Evolutionary conservation across 345 rosid species (phyloP), one percentile per base, ranked within the genome.

Genomic region (Citrus maxima): DNA sequence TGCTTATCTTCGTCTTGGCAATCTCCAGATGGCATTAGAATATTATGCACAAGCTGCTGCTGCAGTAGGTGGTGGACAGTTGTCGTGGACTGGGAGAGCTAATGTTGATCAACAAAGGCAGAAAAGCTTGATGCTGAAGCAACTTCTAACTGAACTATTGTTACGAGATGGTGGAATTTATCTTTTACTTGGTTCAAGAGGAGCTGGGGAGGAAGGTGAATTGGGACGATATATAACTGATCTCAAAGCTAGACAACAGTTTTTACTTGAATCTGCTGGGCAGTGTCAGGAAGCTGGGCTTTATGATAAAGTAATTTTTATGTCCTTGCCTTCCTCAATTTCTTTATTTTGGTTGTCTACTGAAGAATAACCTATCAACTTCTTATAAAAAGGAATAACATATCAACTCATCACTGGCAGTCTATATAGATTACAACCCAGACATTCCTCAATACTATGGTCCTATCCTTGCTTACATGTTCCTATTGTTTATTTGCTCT

Each of bases 21-120:
- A 91, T 82, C 93, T 93, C 75, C 85, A 88, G 34, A 82, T 89
- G 91, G 87, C 98, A 65, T 86, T 93, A 80, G 99, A 94, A 81
- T 96, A 96, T 85, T 96, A 93, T 79, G 98, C 93, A 73, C 98
- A 94, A 89, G 99, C 99, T 82, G 97, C 99, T 77, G 93, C 94
- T 72, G 88, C 93, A 54, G 92, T 94, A 63, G 98, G 98, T 67
- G 99, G 99, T 78, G 99, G 99, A 49, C 93, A 87, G 77, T 70
- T 87, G 66, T 93, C 95, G 38, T 93, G 98, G 98, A 80, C 92
- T 54, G 98, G 98, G 58, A 93, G 94, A 88, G 90, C 88, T 72
- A 87, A 75, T 72, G 75, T 81, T 24, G 98, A 96, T 89, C 99
- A 96, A 83, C 95, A 87, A 76, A 93, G 98, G 84, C 98, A 94